phyloP scores from a whole-genome alignment of 2,329 filamentous ascomycete genomes.

The Neonectria coccinea region DNA sequence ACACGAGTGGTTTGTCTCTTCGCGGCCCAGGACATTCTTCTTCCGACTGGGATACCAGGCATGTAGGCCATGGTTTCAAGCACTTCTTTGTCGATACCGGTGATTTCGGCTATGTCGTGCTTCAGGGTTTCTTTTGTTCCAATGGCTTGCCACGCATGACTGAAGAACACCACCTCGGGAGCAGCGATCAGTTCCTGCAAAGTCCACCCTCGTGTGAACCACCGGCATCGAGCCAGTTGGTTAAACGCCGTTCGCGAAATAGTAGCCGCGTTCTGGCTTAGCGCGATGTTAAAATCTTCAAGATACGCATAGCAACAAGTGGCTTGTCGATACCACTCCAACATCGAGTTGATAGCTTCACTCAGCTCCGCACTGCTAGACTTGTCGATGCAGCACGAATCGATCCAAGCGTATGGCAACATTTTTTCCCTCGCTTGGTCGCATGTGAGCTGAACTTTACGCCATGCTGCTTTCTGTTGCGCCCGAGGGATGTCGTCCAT shows the following conservation, averaged over 20 bases:
- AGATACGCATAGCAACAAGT: constrained; percentile 32
- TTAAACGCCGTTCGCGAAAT: constrained; percentile 9
- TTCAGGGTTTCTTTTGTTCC: constrained; percentile 24
- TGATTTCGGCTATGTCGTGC: constrained; percentile 16
- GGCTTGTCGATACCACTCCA: constrained; percentile 26
- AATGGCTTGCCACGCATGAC: constrained; percentile 16
- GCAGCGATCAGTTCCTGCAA: constrained; percentile 28
- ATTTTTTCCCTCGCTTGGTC: neutral
- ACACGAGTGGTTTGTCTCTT: constrained; percentile 17
- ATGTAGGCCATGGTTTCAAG: constrained; percentile 5
- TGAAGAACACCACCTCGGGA: constrained; percentile 12
- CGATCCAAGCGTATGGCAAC: constrained; percentile 29
- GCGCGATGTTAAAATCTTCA: constrained; percentile 19
- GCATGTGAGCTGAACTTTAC: constrained; percentile 20
- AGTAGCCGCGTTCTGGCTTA: neutral
- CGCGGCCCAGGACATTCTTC: constrained; percentile 24
- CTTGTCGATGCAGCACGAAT: constrained; percentile 37
- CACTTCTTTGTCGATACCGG: constrained; percentile 12
- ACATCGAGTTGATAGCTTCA: constrained; percentile 39
- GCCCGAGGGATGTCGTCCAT: constrained; percentile 9
- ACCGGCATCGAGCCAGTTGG: constrained; percentile 8
- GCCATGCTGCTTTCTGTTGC: constrained; percentile 10
- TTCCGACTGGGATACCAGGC: constrained; percentile 9
- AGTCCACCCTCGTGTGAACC: constrained; percentile 34
- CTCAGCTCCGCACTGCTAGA: constrained; percentile 32